Evolutionary conservation across 768 basidiomycete species (phyloP).

Genomic region (Suillus alpinus): DNA sequence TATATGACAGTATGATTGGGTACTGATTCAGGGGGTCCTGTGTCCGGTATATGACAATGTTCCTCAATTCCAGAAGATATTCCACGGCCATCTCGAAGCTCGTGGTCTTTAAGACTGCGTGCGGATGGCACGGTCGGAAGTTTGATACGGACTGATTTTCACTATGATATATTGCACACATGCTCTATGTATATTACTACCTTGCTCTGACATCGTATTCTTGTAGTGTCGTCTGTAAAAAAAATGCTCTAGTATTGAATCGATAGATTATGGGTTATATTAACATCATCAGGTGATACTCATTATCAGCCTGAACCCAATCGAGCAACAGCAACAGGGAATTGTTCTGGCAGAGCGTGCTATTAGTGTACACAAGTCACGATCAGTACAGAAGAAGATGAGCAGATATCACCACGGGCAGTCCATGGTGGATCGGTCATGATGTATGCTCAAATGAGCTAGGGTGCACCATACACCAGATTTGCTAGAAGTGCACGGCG

Average conservation of each 20-base stretch:
- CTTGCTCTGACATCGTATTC: not conserved
- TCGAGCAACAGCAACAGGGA: no score
- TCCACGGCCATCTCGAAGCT: constrained; percentile 19
- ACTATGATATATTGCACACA: not conserved
- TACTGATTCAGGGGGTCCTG: no score
- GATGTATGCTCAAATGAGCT: no score
- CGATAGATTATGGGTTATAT: not conserved
- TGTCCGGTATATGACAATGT: no score
- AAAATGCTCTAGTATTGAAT: not conserved
- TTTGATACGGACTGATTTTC: not conserved
- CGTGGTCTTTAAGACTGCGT: constrained; percentile 16
- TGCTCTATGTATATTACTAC: not conserved
- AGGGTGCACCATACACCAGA: no score
- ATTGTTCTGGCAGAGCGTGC: no score
- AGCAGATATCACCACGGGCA: no score
- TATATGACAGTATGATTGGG: no score
- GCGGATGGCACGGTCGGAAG: not conserved
- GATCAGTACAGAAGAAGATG: no score
- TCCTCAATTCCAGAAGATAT: constrained; percentile 15
- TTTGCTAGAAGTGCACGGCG: no score
- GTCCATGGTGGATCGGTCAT: no score
- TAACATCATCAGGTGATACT: not conserved
- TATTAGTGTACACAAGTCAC: no score
- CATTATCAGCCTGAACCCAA: not conserved
- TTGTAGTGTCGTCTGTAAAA: not conserved